Conservation (phyloP, 257 asterid genomes). For the Solanum phureja region DNA sequence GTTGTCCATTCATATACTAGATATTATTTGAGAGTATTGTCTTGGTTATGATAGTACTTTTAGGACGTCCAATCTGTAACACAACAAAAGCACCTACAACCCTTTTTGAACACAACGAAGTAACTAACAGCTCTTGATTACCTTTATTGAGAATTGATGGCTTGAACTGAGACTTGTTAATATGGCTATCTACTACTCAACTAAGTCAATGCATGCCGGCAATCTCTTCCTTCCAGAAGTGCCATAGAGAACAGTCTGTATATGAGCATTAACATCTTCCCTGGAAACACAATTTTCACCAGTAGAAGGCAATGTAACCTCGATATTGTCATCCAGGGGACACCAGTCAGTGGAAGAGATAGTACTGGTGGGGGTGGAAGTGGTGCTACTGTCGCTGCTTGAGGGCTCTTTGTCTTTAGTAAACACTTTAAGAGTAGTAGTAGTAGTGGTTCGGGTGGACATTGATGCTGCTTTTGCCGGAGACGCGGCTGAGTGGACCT, state of each 20-base stretch:
- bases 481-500: constrained; percentile 12
- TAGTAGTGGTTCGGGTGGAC: not conserved
- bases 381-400: constrained; percentile 7
- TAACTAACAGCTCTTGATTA: not conserved
- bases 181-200: constrained; percentile 12
- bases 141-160: not conserved
- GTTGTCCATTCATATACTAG: not conserved
- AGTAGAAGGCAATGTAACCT: constrained; percentile 20
- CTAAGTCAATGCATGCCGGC: constrained; percentile 39
- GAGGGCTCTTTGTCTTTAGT: not conserved
- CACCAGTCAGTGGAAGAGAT: constrained; percentile 32
- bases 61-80: not conserved
- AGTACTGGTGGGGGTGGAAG: not conserved
- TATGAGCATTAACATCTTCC: constrained; percentile 35
- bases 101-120: not conserved
- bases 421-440: not conserved
- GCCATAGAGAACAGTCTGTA: constrained; percentile 37
- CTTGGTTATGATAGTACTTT: not conserved
- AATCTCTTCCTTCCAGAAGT: constrained; percentile 26
- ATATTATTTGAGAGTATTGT: not conserved
- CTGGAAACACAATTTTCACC: constrained; percentile 15
- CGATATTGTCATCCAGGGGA: constrained; percentile 56
- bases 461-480: not conserved
- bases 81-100: not conserved
- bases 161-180: not conserved